Percentiles rank a stretch among this genome's conserved stretches.
phyloP scores from a whole-genome alignment of 306 rosid species.

The Oxytropis ochrocephala region DNA sequence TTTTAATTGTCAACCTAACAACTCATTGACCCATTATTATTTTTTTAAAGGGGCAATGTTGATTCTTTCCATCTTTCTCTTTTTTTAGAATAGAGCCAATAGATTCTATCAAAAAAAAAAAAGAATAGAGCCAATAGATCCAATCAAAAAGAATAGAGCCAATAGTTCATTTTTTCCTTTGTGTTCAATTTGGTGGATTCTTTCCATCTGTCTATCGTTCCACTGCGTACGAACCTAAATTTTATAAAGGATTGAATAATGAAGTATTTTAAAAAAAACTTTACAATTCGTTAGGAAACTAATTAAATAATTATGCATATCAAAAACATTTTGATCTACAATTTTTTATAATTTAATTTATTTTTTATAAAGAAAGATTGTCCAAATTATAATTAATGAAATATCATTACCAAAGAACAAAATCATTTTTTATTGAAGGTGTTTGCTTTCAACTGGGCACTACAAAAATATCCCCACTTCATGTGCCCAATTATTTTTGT shows the following conservation, averaged over 20 bases:
- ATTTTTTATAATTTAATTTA: background rate
- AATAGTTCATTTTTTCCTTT: background rate
- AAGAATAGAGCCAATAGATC: background rate
- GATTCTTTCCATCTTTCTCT: background rate
- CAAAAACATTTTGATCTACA: background rate
- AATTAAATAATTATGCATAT: background rate
- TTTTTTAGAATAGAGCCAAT: background rate
- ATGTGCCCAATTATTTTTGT: background rate
- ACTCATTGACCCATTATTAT: slow-evolving; percentile 9
- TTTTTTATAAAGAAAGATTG: background rate
- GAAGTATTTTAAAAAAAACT: background rate
- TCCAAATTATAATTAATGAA: background rate
- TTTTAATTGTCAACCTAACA: slow-evolving; percentile 12
- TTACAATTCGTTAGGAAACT: background rate
- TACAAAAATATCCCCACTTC: background rate
- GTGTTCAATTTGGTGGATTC: background rate
- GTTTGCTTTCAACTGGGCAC: background rate
- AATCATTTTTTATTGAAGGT: background rate
- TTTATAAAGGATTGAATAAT: background rate
- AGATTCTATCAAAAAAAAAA: too few relatives aligned
- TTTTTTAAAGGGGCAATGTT: background rate
- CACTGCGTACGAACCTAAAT: background rate
- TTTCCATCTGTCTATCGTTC: background rate
- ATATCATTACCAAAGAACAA: background rate
- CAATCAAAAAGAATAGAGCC: too few relatives aligned